These are phyloP conservation scores for Debaryomyces subglobosus DNA, from an alignment of 1,139 yeast species.

Conservation along the genomic window DNA sequence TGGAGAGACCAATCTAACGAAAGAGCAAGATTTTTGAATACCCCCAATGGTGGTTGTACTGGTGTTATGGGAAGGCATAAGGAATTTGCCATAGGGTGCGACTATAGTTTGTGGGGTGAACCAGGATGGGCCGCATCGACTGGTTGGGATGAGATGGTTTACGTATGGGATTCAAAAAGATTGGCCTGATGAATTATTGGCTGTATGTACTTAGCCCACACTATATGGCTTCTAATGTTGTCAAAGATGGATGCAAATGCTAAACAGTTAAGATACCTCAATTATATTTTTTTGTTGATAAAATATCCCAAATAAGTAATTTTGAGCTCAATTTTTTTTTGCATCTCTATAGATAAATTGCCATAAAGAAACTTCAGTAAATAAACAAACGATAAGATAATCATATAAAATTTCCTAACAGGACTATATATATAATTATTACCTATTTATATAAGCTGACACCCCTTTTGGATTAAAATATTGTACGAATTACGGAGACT, in stretches of 20 bases:
- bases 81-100: constrained; percentile 94
- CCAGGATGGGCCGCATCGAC: constrained; percentile 95
- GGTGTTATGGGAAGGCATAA: constrained; percentile 71
- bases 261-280: neutral
- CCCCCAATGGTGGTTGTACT: constrained; percentile 43
- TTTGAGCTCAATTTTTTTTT: neutral
- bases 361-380: constrained; percentile 7
- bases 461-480: neutral
- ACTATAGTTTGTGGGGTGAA: constrained; percentile 95
- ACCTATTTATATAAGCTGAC: neutral
- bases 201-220: neutral
- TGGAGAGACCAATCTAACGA: constrained; percentile 77
- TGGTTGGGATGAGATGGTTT: constrained; percentile 96
- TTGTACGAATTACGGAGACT: neutral
- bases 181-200: constrained; percentile 11
- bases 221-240: constrained; percentile 16
- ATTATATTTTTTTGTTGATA: neutral
- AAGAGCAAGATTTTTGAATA: constrained; percentile 48
- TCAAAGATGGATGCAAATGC: constrained; percentile 25
- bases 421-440: neutral
- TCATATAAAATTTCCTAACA: neutral
- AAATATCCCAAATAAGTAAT: constrained; percentile 4
- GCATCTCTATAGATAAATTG: neutral
- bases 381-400: constrained; percentile 7
- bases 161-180: constrained; percentile 78